phyloP scores from a whole-genome alignment of 2,329 filamentous ascomycete species.

The Chalaropsis ovoidea region DNA sequence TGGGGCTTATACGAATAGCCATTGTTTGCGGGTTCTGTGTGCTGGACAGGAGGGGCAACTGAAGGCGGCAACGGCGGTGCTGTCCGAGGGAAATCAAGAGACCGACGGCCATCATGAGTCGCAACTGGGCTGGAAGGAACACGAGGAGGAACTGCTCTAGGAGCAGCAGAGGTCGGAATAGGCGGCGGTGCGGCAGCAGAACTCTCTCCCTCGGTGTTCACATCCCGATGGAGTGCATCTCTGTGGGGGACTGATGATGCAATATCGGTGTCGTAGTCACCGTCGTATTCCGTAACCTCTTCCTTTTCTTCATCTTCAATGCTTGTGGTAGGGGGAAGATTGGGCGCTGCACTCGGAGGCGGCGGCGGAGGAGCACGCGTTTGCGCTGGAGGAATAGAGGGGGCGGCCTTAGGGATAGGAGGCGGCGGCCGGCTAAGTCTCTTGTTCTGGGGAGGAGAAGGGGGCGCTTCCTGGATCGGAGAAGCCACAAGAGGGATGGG shows the following conservation, averaged over 20 bases:
- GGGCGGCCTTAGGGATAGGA: slow-evolving; percentile 50
- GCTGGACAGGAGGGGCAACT: slow-evolving; percentile 7
- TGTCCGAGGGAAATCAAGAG: slow-evolving; percentile 49
- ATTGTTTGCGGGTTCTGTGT: slow-evolving; percentile 33
- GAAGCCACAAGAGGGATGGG: slow-evolving; percentile 32
- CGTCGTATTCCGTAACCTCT: slow-evolving; percentile 88
- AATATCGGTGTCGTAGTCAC: slow-evolving; percentile 96
- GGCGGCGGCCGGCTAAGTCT: slow-evolving; percentile 49
- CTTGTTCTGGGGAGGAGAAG: slow-evolving; percentile 39
- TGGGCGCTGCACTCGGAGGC: slow-evolving; percentile 38
- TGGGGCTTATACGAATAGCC: slow-evolving; percentile 50
- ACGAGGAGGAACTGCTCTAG: slow-evolving; percentile 45
- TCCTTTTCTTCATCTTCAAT: slow-evolving; percentile 55
- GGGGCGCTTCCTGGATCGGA: slow-evolving; percentile 37
- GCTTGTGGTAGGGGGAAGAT: slow-evolving; percentile 35
- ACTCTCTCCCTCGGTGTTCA: slow-evolving; percentile 47
- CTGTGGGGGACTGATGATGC: slow-evolving; percentile 88
- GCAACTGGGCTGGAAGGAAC: slow-evolving; percentile 49
- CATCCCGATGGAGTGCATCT: slow-evolving; percentile 64
- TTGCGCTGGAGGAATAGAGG: slow-evolving; percentile 41
- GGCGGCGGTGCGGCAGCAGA: slow-evolving; percentile 44
- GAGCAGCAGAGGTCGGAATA: slow-evolving; percentile 33
- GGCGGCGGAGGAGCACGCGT: slow-evolving; percentile 58
- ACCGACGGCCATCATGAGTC: slow-evolving; percentile 43
- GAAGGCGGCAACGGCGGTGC: slow-evolving; percentile 32